These are phyloP conservation scores for Aspergillus nanangensis DNA, from an alignment of 495 filamentous ascomycete species.

Conservation along the genomic window DNA sequence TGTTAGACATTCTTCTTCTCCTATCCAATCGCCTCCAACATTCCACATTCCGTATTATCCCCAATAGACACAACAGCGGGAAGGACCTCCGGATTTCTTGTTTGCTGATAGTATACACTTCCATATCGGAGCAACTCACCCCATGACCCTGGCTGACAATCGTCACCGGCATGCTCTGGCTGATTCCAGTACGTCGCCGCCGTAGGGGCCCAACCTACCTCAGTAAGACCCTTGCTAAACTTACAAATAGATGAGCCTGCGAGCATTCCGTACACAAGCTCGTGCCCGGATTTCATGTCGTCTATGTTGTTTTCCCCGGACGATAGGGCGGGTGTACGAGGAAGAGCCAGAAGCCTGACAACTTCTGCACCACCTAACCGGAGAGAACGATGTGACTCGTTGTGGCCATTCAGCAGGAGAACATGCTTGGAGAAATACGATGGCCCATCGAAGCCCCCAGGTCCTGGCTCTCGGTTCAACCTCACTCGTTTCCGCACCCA, in stretches of 20 bases:
- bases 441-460: neutral
- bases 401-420: no score
- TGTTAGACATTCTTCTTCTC: no score
- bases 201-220: neutral
- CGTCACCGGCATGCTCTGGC: neutral
- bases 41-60: no score
- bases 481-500: neutral
- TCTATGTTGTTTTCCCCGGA: no score
- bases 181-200: neutral
- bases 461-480: neutral
- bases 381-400: no score
- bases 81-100: no score
- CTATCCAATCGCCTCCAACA: no score
- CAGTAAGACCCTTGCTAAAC: neutral
- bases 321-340: no score
- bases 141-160: neutral
- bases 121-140: neutral
- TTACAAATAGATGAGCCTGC: neutral
- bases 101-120: neutral
- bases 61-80: no score
- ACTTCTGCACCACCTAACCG: no score
- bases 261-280: neutral
- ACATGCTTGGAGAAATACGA: neutral
- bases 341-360: no score
- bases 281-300: no score